phyloP scores from a whole-genome alignment of 2,329 filamentous ascomycete genomes.

The Fusarium sp. region DNA sequence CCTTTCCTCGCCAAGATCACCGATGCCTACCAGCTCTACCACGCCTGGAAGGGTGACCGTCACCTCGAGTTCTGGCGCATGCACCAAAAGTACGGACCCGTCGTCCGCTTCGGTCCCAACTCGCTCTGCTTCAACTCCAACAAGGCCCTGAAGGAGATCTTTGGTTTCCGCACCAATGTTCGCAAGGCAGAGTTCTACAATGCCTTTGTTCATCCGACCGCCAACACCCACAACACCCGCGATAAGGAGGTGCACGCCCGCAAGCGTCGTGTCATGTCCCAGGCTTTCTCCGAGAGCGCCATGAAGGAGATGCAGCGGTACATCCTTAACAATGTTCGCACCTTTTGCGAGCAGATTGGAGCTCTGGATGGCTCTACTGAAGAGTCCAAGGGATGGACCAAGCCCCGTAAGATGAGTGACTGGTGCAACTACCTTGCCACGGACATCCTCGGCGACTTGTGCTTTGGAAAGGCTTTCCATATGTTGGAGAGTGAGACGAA shows the following conservation, averaged over 20 bases:
- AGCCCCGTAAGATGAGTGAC: constrained; percentile 67
- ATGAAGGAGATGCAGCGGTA: constrained; percentile 73
- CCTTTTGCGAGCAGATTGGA: constrained; percentile 68
- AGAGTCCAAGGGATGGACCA: constrained; percentile 64
- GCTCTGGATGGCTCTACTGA: constrained; percentile 51
- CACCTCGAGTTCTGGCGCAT: constrained; percentile 75
- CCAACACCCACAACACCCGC: constrained; percentile 76
- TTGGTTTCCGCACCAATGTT: constrained; percentile 69
- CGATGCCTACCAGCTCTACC: constrained; percentile 72
- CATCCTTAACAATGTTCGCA: constrained; percentile 70
- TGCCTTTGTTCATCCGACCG: constrained; percentile 72
- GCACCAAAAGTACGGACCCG: constrained; percentile 75
- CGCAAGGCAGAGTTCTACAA: constrained; percentile 76
- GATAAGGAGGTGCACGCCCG: constrained; percentile 73
- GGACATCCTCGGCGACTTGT: constrained; percentile 68
- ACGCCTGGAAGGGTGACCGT: constrained; percentile 76
- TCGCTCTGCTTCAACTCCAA: constrained; percentile 78
- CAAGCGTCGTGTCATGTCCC: constrained; percentile 74
- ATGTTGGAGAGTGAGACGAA: constrained; percentile 67
- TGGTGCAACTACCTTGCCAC: constrained; percentile 69
- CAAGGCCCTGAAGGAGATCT: constrained; percentile 70
- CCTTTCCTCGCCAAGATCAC: constrained; percentile 69
- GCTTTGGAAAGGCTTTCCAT: constrained; percentile 68
- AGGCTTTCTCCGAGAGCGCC: constrained; percentile 72
- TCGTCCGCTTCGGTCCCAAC: constrained; percentile 81